Evolutionary conservation across 176 grass and related monocot species (phyloP).

Genomic region (Oryza officinalis): DNA sequence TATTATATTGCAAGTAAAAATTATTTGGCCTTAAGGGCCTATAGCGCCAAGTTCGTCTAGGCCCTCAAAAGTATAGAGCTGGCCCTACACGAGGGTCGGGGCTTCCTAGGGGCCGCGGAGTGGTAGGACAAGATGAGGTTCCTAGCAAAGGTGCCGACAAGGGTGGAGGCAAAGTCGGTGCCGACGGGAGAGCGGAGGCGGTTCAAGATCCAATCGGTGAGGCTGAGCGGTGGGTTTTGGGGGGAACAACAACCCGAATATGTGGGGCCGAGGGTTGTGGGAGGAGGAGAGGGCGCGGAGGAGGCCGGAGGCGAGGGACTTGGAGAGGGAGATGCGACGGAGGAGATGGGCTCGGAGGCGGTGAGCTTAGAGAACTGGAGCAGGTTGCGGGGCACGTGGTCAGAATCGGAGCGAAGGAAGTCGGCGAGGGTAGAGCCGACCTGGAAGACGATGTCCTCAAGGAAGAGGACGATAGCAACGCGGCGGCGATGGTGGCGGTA

Average conservation of each 20-base stretch:
- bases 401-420: slow-evolving; percentile 72
- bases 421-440: slow-evolving; percentile 58
- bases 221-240: neutral
- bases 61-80: too few relatives aligned
- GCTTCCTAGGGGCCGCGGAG: neutral
- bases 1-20: too few relatives aligned
- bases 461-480: slow-evolving; percentile 37
- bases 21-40: too few relatives aligned
- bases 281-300: slow-evolving; percentile 38
- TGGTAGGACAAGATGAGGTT: slow-evolving; percentile 61
- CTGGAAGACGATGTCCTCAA: slow-evolving; percentile 45
- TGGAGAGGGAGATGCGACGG: slow-evolving; percentile 37
- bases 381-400: slow-evolving; percentile 61
- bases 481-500: neutral
- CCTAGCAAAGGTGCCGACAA: slow-evolving; percentile 71
- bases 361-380: slow-evolving; percentile 82
- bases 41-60: too few relatives aligned
- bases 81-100: too few relatives aligned
- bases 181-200: slow-evolving; percentile 64
- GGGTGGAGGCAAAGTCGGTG: slow-evolving; percentile 63
- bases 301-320: slow-evolving; percentile 35
- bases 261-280: neutral
- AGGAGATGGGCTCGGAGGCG: slow-evolving; percentile 37
- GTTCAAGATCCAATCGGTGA: slow-evolving; percentile 66
- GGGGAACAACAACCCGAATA: neutral